Conservation (phyloP, 345 rosid species). For the Eucalyptus marginata region DNA sequence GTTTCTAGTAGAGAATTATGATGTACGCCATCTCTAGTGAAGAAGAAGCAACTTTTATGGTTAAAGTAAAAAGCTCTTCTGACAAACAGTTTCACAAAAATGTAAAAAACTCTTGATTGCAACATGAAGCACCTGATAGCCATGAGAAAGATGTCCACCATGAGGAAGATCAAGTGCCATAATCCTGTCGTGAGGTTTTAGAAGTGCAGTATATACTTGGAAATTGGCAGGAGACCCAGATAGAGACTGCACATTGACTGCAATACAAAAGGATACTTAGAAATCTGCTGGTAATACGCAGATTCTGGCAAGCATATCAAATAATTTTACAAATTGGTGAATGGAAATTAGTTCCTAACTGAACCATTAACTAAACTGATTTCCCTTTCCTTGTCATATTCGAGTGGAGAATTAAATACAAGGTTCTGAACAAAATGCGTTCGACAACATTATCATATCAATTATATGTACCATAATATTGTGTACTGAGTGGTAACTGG, state of each 20-base stretch:
- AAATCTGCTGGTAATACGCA: not conserved
- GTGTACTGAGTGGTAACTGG: not conserved
- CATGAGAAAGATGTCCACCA: conserved; percentile 99
- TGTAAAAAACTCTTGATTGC: not conserved
- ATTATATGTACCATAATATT: not conserved
- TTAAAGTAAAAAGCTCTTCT: not conserved
- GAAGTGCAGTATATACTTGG: conserved; percentile 90
- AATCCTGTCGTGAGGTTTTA: conserved; percentile 95
- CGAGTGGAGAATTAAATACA: not conserved
- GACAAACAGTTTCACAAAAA: not conserved
- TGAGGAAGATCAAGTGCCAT: conserved; percentile 99
- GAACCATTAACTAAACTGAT: not conserved
- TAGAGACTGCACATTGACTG: conserved; percentile 94
- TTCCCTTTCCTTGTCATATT: not conserved
- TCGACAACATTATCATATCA: not conserved
- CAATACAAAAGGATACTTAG: conserved; percentile 1
- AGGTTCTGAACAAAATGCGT: not conserved
- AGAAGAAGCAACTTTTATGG: not conserved
- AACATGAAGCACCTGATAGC: conserved; percentile 68
- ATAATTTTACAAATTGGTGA: not conserved
- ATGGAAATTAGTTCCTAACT: not conserved
- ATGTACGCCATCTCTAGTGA: not conserved
- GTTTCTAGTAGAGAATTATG: not conserved
- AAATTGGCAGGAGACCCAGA: conserved; percentile 97
- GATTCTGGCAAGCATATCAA: not conserved